Evolutionary conservation across 768 basidiomycete species (phyloP).

Genomic region (Rhizopogon sp.): DNA sequence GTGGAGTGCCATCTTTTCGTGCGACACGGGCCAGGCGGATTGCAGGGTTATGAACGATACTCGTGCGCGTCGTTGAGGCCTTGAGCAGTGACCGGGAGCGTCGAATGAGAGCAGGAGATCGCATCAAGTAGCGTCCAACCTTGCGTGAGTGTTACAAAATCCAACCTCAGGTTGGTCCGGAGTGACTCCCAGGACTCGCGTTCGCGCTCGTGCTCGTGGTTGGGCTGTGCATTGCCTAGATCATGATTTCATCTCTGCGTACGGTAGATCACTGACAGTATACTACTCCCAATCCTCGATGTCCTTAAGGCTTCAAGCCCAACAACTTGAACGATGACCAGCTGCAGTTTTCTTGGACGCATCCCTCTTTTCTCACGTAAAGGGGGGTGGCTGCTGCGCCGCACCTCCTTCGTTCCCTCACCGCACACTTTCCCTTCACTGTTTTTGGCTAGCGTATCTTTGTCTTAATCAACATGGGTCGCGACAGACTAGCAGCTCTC

Average conservation of each 20-base stretch:
- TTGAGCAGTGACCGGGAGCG: constrained; percentile 28
- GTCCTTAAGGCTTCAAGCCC: too few species aligned
- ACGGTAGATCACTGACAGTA: too few species aligned
- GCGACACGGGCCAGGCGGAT: constrained; percentile 9
- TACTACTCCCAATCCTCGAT: too few species aligned
- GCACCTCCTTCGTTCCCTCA: not conserved
- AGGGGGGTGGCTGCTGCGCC: not conserved
- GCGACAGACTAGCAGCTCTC: constrained; percentile 79
- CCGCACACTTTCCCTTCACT: not conserved
- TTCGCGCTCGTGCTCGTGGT: too few species aligned
- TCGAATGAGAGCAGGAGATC: constrained; percentile 31
- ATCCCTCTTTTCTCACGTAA: not conserved
- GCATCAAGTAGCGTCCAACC: constrained; percentile 18
- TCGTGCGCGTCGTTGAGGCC: constrained; percentile 15
- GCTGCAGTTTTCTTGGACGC: too few species aligned
- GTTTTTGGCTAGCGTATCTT: not conserved
- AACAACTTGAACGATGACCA: too few species aligned
- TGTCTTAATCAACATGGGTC: constrained; percentile 38
- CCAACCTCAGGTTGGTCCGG: too few species aligned
- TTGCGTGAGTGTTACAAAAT: too few species aligned
- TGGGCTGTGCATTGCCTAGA: too few species aligned
- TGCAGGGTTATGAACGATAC: constrained; percentile 21
- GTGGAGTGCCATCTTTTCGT: constrained; percentile 19
- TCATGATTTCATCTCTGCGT: too few species aligned
- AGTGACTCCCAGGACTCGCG: too few species aligned